These are phyloP conservation scores for Cardamine occulta DNA, from an alignment of 345 rosid genomes.

Conservation along the genomic window DNA sequence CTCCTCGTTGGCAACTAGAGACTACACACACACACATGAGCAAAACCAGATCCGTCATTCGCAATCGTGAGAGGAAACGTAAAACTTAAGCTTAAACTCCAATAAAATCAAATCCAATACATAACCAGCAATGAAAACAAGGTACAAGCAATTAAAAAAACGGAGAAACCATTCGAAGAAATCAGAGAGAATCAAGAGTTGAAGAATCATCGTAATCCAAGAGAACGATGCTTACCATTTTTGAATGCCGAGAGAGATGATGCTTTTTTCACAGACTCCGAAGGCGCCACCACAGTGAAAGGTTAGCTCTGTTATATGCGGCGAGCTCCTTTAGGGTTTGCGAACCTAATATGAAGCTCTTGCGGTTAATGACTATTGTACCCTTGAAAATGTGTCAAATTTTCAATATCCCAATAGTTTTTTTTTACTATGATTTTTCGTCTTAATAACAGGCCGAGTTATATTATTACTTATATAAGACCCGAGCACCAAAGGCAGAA, in stretches of 20 bases:
- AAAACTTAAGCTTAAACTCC: background rate
- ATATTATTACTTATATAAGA: too few relatives aligned
- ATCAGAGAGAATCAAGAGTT: background rate
- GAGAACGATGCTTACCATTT: constrained; percentile 33
- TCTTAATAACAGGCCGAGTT: background rate
- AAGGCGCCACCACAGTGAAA: constrained; percentile 6
- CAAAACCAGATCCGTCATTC: constrained; percentile 19
- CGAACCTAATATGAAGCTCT: background rate
- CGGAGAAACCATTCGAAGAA: background rate
- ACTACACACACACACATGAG: constrained; percentile 45
- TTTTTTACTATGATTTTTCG: background rate
- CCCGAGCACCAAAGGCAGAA: background rate
- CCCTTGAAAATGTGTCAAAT: background rate
- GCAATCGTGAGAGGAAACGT: constrained; percentile 4
- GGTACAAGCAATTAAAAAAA: background rate
- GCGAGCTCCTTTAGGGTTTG: constrained; percentile 31
- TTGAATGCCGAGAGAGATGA: constrained; percentile 27
- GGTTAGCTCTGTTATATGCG: background rate
- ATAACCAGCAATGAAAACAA: background rate
- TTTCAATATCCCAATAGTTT: background rate
- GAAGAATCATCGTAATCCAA: background rate
- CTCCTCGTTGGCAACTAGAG: constrained; percentile 84
- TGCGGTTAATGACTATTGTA: constrained; percentile 18
- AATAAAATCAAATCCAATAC: background rate
- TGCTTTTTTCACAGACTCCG: constrained; percentile 27